phyloP scores from a whole-genome alignment of 345 rosid species.

The Populus nigra region DNA sequence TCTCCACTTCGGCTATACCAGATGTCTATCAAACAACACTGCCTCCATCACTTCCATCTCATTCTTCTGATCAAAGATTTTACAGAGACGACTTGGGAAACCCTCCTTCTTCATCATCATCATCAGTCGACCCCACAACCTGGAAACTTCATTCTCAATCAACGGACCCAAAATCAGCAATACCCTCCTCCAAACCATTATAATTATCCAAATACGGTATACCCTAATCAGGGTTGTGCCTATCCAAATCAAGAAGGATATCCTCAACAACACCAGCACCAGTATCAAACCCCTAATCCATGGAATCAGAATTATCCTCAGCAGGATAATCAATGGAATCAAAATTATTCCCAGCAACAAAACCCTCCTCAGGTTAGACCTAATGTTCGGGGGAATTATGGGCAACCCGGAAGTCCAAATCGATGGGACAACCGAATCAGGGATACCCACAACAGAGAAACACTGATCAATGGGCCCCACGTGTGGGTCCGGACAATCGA shows the following conservation, averaged over 20 bases:
- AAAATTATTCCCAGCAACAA: slow-evolving; percentile 23
- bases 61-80: not conserved
- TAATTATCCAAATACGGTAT: slow-evolving; percentile 4
- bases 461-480: slow-evolving; percentile 24
- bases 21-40: not conserved
- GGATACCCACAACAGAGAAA: slow-evolving; percentile 27
- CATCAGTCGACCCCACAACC: not conserved
- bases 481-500: not conserved
- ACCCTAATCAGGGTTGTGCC: slow-evolving; percentile 32
- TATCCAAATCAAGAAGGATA: slow-evolving; percentile 5
- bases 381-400: slow-evolving; percentile 6
- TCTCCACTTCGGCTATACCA: slow-evolving; percentile 11
- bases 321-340: slow-evolving; percentile 4
- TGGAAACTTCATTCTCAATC: not conserved
- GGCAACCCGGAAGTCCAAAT: slow-evolving; percentile 37
- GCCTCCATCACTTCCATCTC: too few species aligned
- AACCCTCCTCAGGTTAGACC: slow-evolving; percentile 12
- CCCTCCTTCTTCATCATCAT: too few species aligned
- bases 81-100: not conserved
- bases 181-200: not conserved
- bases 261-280: not conserved
- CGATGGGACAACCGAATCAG: slow-evolving; percentile 40
- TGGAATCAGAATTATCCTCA: slow-evolving; percentile 21
- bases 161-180: not conserved
- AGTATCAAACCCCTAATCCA: not conserved